phyloP scores from a whole-genome alignment of 805 yeast genomes.

The Lipomyces yamadae region DNA sequence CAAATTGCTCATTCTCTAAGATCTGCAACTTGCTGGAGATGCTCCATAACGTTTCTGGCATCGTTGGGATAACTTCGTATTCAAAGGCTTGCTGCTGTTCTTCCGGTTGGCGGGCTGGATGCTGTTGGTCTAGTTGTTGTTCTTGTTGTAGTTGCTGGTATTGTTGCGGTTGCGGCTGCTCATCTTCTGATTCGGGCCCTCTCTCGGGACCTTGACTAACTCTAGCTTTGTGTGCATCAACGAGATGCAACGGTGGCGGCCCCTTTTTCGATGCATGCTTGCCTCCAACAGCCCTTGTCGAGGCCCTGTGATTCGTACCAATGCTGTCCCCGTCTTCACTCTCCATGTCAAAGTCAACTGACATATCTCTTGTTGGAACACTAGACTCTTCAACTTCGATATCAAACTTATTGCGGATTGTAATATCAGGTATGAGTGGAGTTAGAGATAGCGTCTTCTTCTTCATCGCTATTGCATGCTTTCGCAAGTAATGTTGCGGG shows the following conservation, averaged over 20 bases:
- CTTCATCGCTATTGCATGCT: slow-evolving; percentile 95
- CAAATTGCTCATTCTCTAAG: slow-evolving; percentile 32
- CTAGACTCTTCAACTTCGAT: slow-evolving; percentile 51
- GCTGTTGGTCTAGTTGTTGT: background rate
- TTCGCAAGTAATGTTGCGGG: slow-evolving; percentile 87
- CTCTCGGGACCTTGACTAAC: background rate
- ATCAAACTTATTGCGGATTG: slow-evolving; percentile 59
- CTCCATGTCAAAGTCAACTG: slow-evolving; percentile 33
- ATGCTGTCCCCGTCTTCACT: slow-evolving; percentile 33
- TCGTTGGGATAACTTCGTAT: slow-evolving; percentile 79
- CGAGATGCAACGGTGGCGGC: slow-evolving; percentile 6
- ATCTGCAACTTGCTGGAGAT: slow-evolving; percentile 14
- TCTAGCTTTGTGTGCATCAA: slow-evolving; percentile 2
- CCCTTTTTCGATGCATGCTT: slow-evolving; percentile 20
- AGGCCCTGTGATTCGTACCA: slow-evolving; percentile 13
- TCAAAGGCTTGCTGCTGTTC: slow-evolving; percentile 53
- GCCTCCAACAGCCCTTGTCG: slow-evolving; percentile 21
- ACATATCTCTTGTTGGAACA: slow-evolving; percentile 28
- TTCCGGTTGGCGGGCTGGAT: background rate
- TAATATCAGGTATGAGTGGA: slow-evolving; percentile 89
- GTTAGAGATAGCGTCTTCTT: slow-evolving; percentile 75
- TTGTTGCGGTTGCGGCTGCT: background rate
- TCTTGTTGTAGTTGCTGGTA: background rate
- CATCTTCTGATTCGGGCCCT: background rate
- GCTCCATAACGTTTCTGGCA: slow-evolving; percentile 61